Evolutionary conservation across 306 rosid genomes (phyloP), one percentile per base, ranked within the genome.

Genomic region (Pyrus pyrifolia): DNA sequence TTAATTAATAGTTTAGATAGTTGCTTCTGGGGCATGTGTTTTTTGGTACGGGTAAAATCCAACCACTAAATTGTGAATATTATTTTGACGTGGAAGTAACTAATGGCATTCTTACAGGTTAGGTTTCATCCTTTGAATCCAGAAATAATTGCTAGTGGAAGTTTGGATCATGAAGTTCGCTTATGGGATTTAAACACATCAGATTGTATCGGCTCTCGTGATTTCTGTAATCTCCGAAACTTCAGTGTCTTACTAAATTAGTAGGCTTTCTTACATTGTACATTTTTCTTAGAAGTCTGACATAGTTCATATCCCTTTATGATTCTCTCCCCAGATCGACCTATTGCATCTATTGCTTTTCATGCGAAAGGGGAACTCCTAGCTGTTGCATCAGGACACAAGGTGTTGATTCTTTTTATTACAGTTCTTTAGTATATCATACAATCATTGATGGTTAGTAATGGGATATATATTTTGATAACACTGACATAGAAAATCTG

Each of bases 151-250:
- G 97, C 97, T 52, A 95, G 97, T 82, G 99, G 99, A 75, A 93
- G 99, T 81, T 92, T 95, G 89, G 99, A 95, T 86, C 94, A 95
- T 76, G 97, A 90, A 82, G 97, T 95, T 86, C 96, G 93, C 61
- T 79, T 92, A 65, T 95, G 99, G 99, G 89, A 95, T 86, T 88
- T 97, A 67, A 87, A 89, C 71, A 90, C 96, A 18, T 85, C 97
- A 46, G 91, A 89, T 75, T 92, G 99, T 88, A 89, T 88, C 68
- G 87, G 85, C 70, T 91, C 90, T 57, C 95, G 83, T 73, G 92
- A 92, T 72, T 92, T 95, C 86, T 86, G 99, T 95, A 95, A 85
- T 67, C 75, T 77, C 66, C 25, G 8, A 66, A 61, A 68, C 75
- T 60, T 33, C 17, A 69, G 27, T 65, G 19, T 67, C 74, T 25